Percentiles rank a stretch among this genome's conserved stretches.
Conservation (phyloP, 306 rosid genomes). For the Adenanthera pavonina region DNA sequence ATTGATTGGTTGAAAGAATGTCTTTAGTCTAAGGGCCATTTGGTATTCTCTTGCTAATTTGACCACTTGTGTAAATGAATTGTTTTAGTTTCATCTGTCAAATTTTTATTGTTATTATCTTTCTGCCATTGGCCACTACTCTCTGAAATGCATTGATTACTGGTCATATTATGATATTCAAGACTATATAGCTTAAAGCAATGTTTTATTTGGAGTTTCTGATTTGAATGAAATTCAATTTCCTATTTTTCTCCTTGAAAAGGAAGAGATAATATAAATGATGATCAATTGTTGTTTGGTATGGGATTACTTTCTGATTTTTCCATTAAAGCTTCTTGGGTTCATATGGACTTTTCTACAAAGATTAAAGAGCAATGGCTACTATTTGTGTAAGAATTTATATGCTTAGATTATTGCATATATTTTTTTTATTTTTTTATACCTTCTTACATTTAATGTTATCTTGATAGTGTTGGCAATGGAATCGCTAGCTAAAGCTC, state of each 20-base stretch:
- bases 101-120: background rate
- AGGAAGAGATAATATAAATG: background rate
- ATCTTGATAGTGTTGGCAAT: constrained; percentile 74
- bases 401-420: constrained; percentile 14
- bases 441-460: constrained; percentile 26
- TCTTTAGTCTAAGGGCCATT: background rate
- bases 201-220: background rate
- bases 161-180: background rate
- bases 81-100: background rate
- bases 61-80: background rate
- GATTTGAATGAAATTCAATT: background rate
- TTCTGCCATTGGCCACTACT: background rate
- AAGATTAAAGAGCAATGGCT: background rate
- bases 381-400: constrained; percentile 6
- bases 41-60: background rate
- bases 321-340: background rate
- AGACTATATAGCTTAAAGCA: background rate
- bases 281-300: background rate
- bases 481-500: constrained; percentile 99
- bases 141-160: background rate
- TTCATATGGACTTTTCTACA: background rate
- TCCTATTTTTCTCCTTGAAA: background rate
- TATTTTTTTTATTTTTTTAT: background rate
- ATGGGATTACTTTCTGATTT: background rate
- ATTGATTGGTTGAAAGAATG: background rate